phyloP scores from a whole-genome alignment of 208 protist species.

The Herpetomonas samuelpessoai region DNA sequence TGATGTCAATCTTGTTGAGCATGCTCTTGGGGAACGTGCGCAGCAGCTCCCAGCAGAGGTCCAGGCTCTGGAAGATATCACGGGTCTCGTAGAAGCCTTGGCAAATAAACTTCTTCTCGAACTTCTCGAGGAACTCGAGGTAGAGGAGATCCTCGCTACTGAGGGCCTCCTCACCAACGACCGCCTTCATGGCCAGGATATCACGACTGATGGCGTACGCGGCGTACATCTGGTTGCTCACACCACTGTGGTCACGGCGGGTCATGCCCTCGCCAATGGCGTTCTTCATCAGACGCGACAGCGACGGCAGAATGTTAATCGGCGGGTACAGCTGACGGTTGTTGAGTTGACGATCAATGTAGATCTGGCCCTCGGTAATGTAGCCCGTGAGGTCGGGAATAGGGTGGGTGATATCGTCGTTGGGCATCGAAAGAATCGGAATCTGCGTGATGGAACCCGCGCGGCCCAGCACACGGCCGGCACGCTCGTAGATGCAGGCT shows the following conservation, averaged over 20 bases:
- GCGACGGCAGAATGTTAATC: slow-evolving; percentile 99
- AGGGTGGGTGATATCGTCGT: slow-evolving; percentile 99
- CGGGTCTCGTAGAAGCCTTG: slow-evolving; percentile 98
- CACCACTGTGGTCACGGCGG: slow-evolving; percentile 97
- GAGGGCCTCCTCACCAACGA: slow-evolving; percentile 99
- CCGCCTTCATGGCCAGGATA: slow-evolving; percentile 99
- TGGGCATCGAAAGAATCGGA: slow-evolving; percentile 99
- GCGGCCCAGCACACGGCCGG: slow-evolving; percentile 98
- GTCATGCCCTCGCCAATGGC: slow-evolving; percentile 99
- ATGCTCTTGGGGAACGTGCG: slow-evolving; percentile 98
- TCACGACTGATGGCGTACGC: slow-evolving; percentile 99
- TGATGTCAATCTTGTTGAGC: slow-evolving; percentile 97
- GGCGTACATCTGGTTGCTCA: slow-evolving; percentile 99
- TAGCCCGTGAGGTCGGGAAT: slow-evolving; percentile 99
- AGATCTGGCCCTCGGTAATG: slow-evolving; percentile 99
- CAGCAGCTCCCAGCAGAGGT: slow-evolving; percentile 98
- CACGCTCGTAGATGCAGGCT: slow-evolving; percentile 99
- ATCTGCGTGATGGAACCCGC: slow-evolving; percentile 99
- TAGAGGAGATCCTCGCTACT: slow-evolving; percentile 98
- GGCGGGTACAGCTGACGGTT: slow-evolving; percentile 99
- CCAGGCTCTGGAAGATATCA: slow-evolving; percentile 98
- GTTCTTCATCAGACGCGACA: slow-evolving; percentile 99
- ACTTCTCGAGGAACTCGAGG: slow-evolving; percentile 99
- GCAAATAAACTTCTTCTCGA: slow-evolving; percentile 99
- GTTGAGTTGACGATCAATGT: slow-evolving; percentile 99